Percentiles rank a stretch among this genome's conserved stretches.
phyloP scores from a whole-genome alignment of 805 yeast genomes.

The Helenozyma rhizophorensis region DNA sequence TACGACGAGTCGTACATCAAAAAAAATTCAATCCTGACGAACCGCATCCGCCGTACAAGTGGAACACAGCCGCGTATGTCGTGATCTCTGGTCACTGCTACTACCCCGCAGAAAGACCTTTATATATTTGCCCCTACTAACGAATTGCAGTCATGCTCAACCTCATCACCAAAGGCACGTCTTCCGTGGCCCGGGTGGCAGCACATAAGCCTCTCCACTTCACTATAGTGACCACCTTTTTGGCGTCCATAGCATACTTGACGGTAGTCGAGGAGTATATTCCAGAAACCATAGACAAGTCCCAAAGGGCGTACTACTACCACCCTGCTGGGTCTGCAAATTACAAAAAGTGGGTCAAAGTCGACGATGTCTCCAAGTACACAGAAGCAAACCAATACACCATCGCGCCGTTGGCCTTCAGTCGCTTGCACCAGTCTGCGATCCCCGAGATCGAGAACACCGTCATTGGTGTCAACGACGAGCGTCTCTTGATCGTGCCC shows the following conservation, averaged over 20 bases:
- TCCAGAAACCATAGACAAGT: slow-evolving; percentile 41
- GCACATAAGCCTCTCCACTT: slow-evolving; percentile 87
- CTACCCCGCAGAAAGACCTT: background rate
- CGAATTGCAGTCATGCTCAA: slow-evolving; percentile 22
- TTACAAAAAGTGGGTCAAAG: slow-evolving; percentile 44
- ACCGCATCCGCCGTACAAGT: too few relatives aligned
- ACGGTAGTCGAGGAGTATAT: slow-evolving; percentile 67
- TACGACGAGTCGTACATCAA: too few relatives aligned
- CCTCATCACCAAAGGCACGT: slow-evolving; percentile 26
- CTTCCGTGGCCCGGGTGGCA: slow-evolving; percentile 50
- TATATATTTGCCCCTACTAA: background rate
- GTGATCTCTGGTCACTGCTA: too few relatives aligned
- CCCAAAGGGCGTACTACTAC: slow-evolving; percentile 25
- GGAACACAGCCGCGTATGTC: background rate
- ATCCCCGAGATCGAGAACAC: slow-evolving; percentile 41
- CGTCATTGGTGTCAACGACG: slow-evolving; percentile 35
- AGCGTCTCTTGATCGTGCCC: slow-evolving; percentile 38
- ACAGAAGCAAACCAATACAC: slow-evolving; percentile 44
- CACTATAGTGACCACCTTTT: slow-evolving; percentile 61
- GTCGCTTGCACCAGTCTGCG: slow-evolving; percentile 36
- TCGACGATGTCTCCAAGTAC: slow-evolving; percentile 39
- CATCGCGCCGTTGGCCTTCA: slow-evolving; percentile 56
- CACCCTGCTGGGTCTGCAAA: slow-evolving; percentile 33
- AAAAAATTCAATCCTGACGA: too few relatives aligned
- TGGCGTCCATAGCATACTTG: slow-evolving; percentile 79